phyloP scores from a whole-genome alignment of 257 asterid species.

The Forsythia suspensa region DNA sequence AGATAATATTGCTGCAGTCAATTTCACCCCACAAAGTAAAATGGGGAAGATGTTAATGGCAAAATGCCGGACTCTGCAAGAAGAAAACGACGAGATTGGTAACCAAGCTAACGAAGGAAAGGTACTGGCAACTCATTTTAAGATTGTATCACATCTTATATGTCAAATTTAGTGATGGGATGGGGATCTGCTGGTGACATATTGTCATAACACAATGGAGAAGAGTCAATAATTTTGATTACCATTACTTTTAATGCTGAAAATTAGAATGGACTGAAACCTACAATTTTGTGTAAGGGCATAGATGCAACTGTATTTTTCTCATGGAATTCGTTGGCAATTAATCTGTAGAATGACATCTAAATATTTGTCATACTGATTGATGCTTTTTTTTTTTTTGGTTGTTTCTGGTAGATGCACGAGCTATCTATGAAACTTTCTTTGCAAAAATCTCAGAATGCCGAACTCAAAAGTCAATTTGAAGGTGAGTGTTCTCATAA shows the following conservation, averaged over 20 bases:
- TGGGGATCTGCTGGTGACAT: background rate
- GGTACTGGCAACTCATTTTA: conserved; percentile 43
- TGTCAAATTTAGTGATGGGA: background rate
- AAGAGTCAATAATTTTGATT: background rate
- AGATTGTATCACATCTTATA: background rate
- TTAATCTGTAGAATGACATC: background rate
- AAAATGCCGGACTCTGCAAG: conserved; percentile 89
- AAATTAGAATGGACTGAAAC: conserved; percentile 3
- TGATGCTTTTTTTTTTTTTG: background rate
- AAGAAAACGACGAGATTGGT: conserved; percentile 97
- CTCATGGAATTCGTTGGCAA: background rate
- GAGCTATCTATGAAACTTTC: conserved; percentile 86
- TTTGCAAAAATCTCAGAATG: conserved; percentile 76
- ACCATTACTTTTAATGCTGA: conserved; percentile 5
- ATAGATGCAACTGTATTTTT: background rate
- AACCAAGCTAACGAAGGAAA: conserved; percentile 98
- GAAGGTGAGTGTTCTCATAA: conserved; percentile 54
- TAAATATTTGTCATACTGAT: background rate
- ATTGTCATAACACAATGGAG: background rate
- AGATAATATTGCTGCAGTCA: conserved; percentile 86
- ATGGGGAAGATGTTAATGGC: conserved; percentile 98
- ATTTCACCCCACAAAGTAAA: conserved; percentile 95
- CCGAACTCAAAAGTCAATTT: conserved; percentile 72
- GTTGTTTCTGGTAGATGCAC: conserved; percentile 57
- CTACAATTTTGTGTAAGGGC: background rate